These are phyloP conservation scores for Pulveroboletus ravenelii DNA, from an alignment of 768 basidiomycete genomes.

Conservation along the genomic window DNA sequence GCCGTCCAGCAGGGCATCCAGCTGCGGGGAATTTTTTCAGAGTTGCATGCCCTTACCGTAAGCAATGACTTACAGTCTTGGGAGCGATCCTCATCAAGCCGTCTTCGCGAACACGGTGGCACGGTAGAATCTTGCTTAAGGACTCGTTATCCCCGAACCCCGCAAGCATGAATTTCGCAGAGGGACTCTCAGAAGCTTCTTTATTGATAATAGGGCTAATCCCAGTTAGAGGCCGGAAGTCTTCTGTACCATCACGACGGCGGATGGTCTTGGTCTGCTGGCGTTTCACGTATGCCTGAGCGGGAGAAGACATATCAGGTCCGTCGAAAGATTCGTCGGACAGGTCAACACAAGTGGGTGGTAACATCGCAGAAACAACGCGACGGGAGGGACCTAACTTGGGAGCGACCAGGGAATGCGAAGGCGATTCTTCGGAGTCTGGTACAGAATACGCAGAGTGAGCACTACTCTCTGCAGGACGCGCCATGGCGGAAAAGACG, in stretches of 20 bases:
- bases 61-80: slow-evolving; percentile 58
- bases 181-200: slow-evolving; percentile 52
- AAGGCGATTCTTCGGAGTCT: slow-evolving; percentile 26
- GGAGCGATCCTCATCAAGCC: slow-evolving; percentile 87
- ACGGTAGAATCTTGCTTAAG: slow-evolving; percentile 89
- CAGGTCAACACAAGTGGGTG: slow-evolving; percentile 38
- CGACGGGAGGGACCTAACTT: slow-evolving; percentile 55
- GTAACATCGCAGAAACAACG: slow-evolving; percentile 71
- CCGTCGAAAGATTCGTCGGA: slow-evolving; percentile 51
- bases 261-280: slow-evolving; percentile 75
- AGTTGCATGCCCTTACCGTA: neutral
- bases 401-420: slow-evolving; percentile 20
- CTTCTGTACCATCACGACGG: slow-evolving; percentile 77
- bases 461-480: slow-evolving; percentile 38
- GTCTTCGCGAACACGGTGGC: slow-evolving; percentile 90
- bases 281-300: slow-evolving; percentile 73
- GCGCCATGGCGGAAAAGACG: slow-evolving; percentile 58
- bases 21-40: slow-evolving; percentile 37
- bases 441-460: slow-evolving; percentile 44
- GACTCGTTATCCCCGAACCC: slow-evolving; percentile 94
- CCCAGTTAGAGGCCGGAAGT: slow-evolving; percentile 71
- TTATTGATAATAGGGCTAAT: slow-evolving; percentile 46
- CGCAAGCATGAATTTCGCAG: slow-evolving; percentile 48
- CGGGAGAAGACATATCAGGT: slow-evolving; percentile 73
- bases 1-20: slow-evolving; percentile 76